Percentiles rank a stretch among this genome's conserved stretches.
Conservation (phyloP, 352 stramenopile genomes). For the Pythium rishiriense region DNA sequence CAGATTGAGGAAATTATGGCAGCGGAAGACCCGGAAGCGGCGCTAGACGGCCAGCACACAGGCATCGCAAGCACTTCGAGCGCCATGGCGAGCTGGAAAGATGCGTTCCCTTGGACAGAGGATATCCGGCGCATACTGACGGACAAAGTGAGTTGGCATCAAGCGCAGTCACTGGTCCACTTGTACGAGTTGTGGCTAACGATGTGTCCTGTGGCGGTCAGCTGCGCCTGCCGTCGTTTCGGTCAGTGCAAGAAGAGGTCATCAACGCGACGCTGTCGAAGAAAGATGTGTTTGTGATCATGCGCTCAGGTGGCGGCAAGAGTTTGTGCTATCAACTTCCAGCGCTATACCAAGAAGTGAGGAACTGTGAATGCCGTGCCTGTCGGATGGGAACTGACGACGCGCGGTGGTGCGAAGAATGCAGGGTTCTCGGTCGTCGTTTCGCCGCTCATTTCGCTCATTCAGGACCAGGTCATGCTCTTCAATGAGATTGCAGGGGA, state of each 20-base stretch:
- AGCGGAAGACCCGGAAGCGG: constrained; percentile 7
- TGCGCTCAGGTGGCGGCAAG: constrained; percentile 88
- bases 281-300: constrained; percentile 92
- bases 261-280: constrained; percentile 90
- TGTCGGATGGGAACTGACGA: background rate
- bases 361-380: background rate
- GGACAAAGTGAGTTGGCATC: constrained; percentile 1
- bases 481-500: constrained; percentile 71
- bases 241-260: constrained; percentile 88
- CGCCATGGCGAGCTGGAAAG: constrained; percentile 35
- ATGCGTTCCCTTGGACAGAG: constrained; percentile 44
- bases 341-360: constrained; percentile 67
- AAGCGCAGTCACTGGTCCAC: background rate
- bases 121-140: constrained; percentile 15
- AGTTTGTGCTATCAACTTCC: constrained; percentile 91
- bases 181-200: background rate
- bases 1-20: constrained; percentile 42
- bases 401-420: constrained; percentile 23
- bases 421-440: constrained; percentile 89
- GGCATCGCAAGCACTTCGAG: background rate
- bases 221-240: constrained; percentile 86
- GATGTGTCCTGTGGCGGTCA: background rate
- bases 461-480: constrained; percentile 91
- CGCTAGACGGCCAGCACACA: background rate
- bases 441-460: constrained; percentile 92